phyloP scores from a whole-genome alignment of 2,329 filamentous ascomycete genomes.

The Phaeoacremonium minimum region DNA sequence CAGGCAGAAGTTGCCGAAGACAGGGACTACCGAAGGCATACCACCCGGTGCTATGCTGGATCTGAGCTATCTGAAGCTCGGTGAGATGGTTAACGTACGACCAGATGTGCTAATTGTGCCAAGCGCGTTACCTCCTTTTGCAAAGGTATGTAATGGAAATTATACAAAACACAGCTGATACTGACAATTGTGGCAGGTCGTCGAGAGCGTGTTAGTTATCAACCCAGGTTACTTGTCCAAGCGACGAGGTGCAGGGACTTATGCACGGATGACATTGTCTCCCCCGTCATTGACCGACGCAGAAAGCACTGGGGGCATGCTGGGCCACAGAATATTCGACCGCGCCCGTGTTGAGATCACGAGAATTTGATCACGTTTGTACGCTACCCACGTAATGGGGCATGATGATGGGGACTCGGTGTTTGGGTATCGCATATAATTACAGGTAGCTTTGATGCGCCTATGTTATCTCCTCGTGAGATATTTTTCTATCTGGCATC shows the following conservation, averaged over 20 bases:
- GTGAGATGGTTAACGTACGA: slow-evolving; percentile 81
- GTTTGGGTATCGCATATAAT: slow-evolving; percentile 11
- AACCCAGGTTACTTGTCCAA: slow-evolving; percentile 90
- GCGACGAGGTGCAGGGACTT: slow-evolving; percentile 78
- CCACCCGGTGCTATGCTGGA: slow-evolving; percentile 78
- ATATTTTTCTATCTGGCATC: slow-evolving; percentile 41
- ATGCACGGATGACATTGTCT: slow-evolving; percentile 72
- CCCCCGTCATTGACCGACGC: slow-evolving; percentile 59
- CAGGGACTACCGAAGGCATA: slow-evolving; percentile 53
- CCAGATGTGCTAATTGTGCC: slow-evolving; percentile 84
- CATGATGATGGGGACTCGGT: slow-evolving; percentile 2
- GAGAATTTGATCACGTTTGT: slow-evolving; percentile 51
- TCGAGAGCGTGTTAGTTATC: slow-evolving; percentile 83
- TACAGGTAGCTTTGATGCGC: too few relatives aligned
- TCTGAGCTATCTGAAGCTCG: slow-evolving; percentile 77
- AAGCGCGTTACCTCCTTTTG: slow-evolving; percentile 79
- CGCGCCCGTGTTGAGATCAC: slow-evolving; percentile 83
- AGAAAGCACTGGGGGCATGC: slow-evolving; percentile 46
- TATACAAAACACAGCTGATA: too few relatives aligned
- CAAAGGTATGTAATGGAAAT: slow-evolving; percentile 78
- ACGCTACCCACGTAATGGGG: neutral
- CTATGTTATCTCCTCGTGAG: too few relatives aligned
- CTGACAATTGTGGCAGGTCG: slow-evolving; percentile 74
- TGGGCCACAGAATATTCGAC: slow-evolving; percentile 75
- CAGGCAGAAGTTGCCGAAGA: slow-evolving; percentile 61